A percentile compares a stretch with the other conserved stretches of the same genome.
Evolutionary conservation across 257 asterid genomes (phyloP).

Genomic region (Plantago elongata): DNA sequence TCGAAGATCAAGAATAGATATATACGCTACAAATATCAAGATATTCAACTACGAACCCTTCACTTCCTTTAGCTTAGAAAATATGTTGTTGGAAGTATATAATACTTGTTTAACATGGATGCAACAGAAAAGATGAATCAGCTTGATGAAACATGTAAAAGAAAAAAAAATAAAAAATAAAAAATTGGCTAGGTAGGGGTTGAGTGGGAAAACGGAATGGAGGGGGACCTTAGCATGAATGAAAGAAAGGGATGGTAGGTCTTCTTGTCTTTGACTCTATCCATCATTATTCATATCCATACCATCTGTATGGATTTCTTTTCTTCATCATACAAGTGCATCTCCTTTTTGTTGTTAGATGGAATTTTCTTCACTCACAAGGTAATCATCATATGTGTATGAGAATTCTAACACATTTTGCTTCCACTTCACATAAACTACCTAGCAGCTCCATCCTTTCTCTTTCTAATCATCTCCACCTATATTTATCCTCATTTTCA

Average conservation of each 20-base stretch:
- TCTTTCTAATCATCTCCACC: conserved; percentile 24
- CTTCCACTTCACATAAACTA: conserved; percentile 71
- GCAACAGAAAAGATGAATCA: background rate
- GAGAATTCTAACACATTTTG: conserved; percentile 50
- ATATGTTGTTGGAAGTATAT: too few species aligned
- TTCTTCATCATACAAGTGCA: conserved; percentile 16
- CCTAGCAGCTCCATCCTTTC: background rate
- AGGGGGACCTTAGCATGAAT: conserved; percentile 52
- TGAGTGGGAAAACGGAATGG: conserved; percentile 93
- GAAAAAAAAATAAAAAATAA: conserved; percentile 9
- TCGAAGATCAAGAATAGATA: too few species aligned
- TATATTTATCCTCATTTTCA: conserved; percentile 38
- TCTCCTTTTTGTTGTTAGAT: conserved; percentile 15
- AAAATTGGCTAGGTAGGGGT: conserved; percentile 20
- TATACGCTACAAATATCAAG: too few species aligned
- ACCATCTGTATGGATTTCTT: too few species aligned
- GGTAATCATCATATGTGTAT: conserved; percentile 66
- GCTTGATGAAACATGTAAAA: conserved; percentile 1
- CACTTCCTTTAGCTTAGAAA: too few species aligned
- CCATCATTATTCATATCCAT: background rate
- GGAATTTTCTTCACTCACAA: conserved; percentile 95
- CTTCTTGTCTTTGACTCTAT: conserved; percentile 85
- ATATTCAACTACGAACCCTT: too few species aligned
- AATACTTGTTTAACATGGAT: too few species aligned
- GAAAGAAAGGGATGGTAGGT: conserved; percentile 48